phyloP scores from a whole-genome alignment of 164 flowering plant genomes.

The Macadamia integrifolia region DNA sequence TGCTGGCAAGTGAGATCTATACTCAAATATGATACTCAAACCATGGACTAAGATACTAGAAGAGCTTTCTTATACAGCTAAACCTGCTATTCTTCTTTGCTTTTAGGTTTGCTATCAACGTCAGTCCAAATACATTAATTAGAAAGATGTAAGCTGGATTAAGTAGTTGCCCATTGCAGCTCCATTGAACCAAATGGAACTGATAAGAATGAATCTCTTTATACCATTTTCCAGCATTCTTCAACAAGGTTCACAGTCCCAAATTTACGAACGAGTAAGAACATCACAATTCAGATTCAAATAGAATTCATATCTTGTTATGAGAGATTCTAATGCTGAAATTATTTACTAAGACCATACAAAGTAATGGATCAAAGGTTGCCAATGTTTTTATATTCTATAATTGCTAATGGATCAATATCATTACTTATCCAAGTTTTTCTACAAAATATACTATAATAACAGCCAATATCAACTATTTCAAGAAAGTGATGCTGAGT shows the following conservation, averaged over 20 bases:
- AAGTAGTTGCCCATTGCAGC: constrained; percentile 90
- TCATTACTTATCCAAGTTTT: no score
- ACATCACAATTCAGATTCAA: not conserved
- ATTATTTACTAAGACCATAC: not conserved
- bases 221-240: constrained; percentile 73
- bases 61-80: no score
- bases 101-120: constrained; percentile 84
- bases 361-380: no score
- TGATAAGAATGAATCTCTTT: constrained; percentile 70
- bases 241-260: constrained; percentile 96
- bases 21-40: no score
- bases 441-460: no score
- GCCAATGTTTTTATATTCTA: no score
- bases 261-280: constrained; percentile 72
- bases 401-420: no score
- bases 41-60: no score
- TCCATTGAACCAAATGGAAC: constrained; percentile 91
- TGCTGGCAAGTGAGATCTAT: no score
- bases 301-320: not conserved
- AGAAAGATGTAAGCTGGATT: constrained; percentile 91
- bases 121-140: constrained; percentile 74
- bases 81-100: constrained; percentile 71
- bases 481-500: no score
- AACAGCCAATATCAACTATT: no score
- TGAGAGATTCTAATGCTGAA: not conserved